Evolutionary conservation across 2,329 filamentous ascomycete genomes (phyloP), one percentile per base, ranked within the genome.

Genomic region (Microdochium nivale): DNA sequence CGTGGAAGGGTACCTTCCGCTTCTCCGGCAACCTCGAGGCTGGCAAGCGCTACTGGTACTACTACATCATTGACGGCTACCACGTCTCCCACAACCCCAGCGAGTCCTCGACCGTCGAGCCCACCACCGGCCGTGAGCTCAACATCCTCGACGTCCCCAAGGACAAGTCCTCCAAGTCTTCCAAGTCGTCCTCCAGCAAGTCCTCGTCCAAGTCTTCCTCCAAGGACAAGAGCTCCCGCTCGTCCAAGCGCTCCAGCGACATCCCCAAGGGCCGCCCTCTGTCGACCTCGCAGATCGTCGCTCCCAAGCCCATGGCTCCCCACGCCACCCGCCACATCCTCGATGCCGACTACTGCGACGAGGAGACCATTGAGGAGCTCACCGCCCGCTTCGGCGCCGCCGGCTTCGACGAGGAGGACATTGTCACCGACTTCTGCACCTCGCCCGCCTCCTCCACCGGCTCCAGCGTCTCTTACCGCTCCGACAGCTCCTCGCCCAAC

Each of bases 11-110:
- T 66, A 95, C 90, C 65, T 96, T 99, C 79, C 87, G 90, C 75
- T 96, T 99, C 77, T 88, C 94, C 74, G 87, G 86, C 56, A 92
- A 89, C 54, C 81, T 97, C 63, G 85, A 92, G 77, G 79, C 89
- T 63, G 90, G 92, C 69, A 84, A 89, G 69, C 86, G 92, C 68
- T 97, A 97, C 84, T 99, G 94, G 94, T 99, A 97, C 85, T 99
- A 99, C 84, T 99, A 96, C 81, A 96, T 97, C 84, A 94, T 97
- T 71, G 94, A 99, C 71, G 94, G 94, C 62, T 96, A 96, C 83
- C 91, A 96, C 72, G 87, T 95, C 70, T 91, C 91, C 56, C 92
- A 97, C 80, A 94, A 97, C 76, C 91, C 92, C 61, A 88, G 88
- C 70, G 86, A 90, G 69, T 78, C 87, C 65, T 92, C 87, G 67